These are phyloP conservation scores for Globisporangium uncinulatum DNA, from an alignment of 352 stramenopile genomes.

Conservation along the genomic window DNA sequence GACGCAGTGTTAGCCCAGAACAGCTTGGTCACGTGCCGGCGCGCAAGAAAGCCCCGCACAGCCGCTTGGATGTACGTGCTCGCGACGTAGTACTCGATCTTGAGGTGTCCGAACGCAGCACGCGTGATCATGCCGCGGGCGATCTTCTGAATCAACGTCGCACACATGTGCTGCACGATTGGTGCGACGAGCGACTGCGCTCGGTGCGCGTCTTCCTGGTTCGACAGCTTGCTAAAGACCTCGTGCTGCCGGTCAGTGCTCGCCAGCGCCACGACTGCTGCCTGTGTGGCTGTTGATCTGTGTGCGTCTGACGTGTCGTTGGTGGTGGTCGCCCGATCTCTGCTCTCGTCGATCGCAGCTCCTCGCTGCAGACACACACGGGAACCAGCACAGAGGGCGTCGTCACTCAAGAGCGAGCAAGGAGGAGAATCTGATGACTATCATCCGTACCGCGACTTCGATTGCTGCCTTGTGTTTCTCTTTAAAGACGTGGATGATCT, in stretches of 20 bases:
- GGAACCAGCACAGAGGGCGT: background rate
- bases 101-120: slow-evolving; percentile 39
- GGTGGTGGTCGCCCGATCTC: background rate
- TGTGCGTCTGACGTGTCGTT: background rate
- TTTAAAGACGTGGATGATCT: slow-evolving; percentile 72
- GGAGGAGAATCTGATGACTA: background rate
- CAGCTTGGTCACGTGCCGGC: slow-evolving; percentile 51
- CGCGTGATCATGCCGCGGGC: slow-evolving; percentile 66
- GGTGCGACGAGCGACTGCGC: slow-evolving; percentile 20
- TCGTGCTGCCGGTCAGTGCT: background rate
- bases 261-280: background rate
- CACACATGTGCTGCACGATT: slow-evolving; percentile 61
- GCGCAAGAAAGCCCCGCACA: slow-evolving; percentile 59
- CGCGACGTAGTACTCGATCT: slow-evolving; percentile 62
- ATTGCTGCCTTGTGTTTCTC: slow-evolving; percentile 39
- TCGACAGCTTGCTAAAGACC: slow-evolving; percentile 3
- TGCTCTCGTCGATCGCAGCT: slow-evolving; percentile 7
- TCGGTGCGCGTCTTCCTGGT: slow-evolving; percentile 17
- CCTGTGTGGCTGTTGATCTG: background rate
- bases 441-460: slow-evolving; percentile 24
- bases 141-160: slow-evolving; percentile 74
- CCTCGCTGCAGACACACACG: slow-evolving; percentile 9
- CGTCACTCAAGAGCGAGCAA: background rate
- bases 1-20: slow-evolving; percentile 64
- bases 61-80: slow-evolving; percentile 77